phyloP scores from a whole-genome alignment of 352 stramenopile genomes.

The Pythium insidiosum region DNA sequence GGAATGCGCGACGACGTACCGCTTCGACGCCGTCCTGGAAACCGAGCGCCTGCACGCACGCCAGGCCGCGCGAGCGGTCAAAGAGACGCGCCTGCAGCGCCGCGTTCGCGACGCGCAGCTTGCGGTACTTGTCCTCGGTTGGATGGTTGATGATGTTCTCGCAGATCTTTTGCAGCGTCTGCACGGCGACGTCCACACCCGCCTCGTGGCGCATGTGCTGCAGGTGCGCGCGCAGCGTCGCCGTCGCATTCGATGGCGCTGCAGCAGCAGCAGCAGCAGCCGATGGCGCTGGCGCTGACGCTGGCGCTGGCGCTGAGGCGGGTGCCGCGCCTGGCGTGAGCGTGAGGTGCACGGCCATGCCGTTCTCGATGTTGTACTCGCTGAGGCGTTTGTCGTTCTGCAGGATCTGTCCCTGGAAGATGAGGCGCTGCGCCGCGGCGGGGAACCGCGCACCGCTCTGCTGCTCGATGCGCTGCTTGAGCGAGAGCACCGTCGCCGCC shows the following conservation, averaged over 20 bases:
- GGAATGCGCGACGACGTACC: conserved; percentile 25
- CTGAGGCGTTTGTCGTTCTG: conserved; percentile 56
- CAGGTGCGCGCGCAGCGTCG: conserved; percentile 29
- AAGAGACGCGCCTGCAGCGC: conserved; percentile 58
- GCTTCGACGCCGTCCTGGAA: conserved; percentile 65
- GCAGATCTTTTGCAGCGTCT: conserved; percentile 77
- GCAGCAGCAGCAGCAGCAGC: conserved; percentile 4
- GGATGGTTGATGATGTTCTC: conserved; percentile 70
- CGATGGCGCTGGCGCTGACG: too few relatives aligned
- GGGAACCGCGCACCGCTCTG: conserved; percentile 50
- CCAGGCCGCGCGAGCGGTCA: conserved; percentile 39
- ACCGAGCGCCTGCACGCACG: conserved; percentile 54
- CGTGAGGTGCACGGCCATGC: conserved; percentile 70
- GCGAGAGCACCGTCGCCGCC: conserved; percentile 35
- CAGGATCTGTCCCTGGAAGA: conserved; percentile 84
- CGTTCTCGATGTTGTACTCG: conserved; percentile 54
- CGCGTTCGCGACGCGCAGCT: conserved; percentile 59
- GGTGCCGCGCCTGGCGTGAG: conserved; percentile 26
- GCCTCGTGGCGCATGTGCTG: conserved; percentile 50
- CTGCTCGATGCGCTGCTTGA: conserved; percentile 62
- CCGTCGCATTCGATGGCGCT: conserved; percentile 4
- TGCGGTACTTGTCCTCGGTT: conserved; percentile 72
- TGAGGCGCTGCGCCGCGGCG: conserved; percentile 63
- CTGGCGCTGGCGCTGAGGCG: conserved; percentile 7
- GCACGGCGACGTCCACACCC: conserved; percentile 35